Percentiles rank a stretch among this genome's conserved stretches.
phyloP scores from a whole-genome alignment of 2,329 filamentous ascomycete species.

The Fusarium proliferatum region DNA sequence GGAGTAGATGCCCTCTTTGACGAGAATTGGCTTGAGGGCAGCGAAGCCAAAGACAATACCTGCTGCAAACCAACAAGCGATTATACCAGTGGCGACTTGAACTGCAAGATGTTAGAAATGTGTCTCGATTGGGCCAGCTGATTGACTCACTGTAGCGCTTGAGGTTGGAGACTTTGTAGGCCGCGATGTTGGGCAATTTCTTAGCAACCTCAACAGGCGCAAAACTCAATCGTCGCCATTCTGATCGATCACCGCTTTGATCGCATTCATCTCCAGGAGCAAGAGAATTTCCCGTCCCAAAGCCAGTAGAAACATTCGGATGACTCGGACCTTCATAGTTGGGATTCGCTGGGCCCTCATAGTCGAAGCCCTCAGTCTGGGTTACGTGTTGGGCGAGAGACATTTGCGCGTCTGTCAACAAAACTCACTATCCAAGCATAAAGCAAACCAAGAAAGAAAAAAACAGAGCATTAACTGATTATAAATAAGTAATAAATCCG shows the following conservation, averaged over 20 bases:
- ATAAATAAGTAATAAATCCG: background rate
- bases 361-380: slow-evolving; percentile 55
- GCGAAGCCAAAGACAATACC: slow-evolving; percentile 87
- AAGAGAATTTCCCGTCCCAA: background rate
- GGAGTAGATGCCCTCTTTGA: slow-evolving; percentile 76
- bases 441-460: no score
- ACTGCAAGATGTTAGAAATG: slow-evolving; percentile 54
- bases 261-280: slow-evolving; percentile 6
- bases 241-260: slow-evolving; percentile 13
- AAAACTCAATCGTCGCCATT: slow-evolving; percentile 46
- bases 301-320: background rate
- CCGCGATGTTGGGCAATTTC: slow-evolving; percentile 44
- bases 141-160: slow-evolving; percentile 41
- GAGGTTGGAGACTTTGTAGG: slow-evolving; percentile 47
- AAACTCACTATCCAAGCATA: background rate
- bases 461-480: no score
- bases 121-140: fast-evolving
- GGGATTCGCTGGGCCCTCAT: slow-evolving; percentile 45
- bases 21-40: slow-evolving; percentile 83
- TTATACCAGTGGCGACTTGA: slow-evolving; percentile 74
- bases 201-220: slow-evolving; percentile 42
- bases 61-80: slow-evolving; percentile 80
- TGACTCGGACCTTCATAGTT: slow-evolving; percentile 23
- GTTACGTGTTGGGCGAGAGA: slow-evolving; percentile 58
- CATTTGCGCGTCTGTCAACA: slow-evolving; percentile 43